Conservation (phyloP, 768 basidiomycete genomes). For the Inosperma sp. region DNA sequence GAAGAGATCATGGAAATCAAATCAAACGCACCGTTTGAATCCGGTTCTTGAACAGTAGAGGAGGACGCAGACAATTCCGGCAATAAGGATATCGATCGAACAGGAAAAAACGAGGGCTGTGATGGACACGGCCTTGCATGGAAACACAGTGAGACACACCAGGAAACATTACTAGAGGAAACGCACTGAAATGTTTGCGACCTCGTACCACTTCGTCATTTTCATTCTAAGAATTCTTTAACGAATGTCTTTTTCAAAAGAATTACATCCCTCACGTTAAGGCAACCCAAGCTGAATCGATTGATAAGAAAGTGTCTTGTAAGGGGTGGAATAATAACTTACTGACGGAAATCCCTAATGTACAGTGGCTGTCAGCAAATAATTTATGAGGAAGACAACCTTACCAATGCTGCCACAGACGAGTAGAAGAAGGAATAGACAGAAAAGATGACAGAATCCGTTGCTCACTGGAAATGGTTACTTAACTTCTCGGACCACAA, state of each 20-base stretch:
- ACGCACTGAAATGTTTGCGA: background rate
- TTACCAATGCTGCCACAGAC: background rate
- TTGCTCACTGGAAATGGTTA: background rate
- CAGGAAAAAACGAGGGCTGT: conserved; percentile 13
- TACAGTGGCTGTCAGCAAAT: background rate
- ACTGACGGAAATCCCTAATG: background rate
- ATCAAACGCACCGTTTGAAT: conserved; percentile 7
- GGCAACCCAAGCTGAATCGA: background rate
- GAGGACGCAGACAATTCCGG: conserved; percentile 12
- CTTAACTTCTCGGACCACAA: background rate
- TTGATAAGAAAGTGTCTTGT: background rate
- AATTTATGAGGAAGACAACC: background rate
- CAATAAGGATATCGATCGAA: conserved; percentile 16
- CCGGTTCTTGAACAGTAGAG: conserved; percentile 12
- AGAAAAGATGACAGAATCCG: background rate
- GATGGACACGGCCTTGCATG: conserved; percentile 11
- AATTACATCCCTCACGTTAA: background rate
- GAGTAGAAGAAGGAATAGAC: background rate
- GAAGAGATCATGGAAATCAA: background rate
- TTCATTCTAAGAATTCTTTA: background rate
- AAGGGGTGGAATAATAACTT: background rate
- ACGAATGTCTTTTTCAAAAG: background rate
- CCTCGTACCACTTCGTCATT: background rate
- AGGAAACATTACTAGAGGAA: background rate
- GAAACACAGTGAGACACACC: background rate